phyloP scores from a whole-genome alignment of 2,329 filamentous ascomycete species.

The Aspergillus intermedius region DNA sequence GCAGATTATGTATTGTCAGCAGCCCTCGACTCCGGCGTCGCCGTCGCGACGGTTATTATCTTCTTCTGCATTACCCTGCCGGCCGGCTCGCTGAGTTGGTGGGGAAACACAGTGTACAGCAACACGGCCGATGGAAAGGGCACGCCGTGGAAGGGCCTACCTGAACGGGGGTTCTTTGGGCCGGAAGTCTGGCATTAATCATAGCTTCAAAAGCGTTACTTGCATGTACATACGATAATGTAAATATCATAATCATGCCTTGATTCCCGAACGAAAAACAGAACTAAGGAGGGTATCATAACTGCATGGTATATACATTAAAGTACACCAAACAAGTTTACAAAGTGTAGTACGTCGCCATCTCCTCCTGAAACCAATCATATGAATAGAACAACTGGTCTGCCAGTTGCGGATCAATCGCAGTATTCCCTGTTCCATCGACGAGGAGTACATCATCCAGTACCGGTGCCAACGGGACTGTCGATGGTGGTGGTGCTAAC shows the following conservation, averaged over 20 bases:
- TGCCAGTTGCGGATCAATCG: conserved; percentile 31
- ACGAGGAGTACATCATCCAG: conserved; percentile 31
- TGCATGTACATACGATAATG: background rate
- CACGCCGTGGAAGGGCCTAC: conserved; percentile 26
- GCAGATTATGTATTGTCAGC: conserved; percentile 37
- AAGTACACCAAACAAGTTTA: conserved; percentile 13
- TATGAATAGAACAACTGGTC: conserved; percentile 34
- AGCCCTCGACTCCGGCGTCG: conserved; percentile 38
- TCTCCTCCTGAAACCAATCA: conserved; percentile 35
- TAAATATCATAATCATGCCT: background rate
- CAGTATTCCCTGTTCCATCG: conserved; percentile 22
- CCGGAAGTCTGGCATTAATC: conserved; percentile 24
- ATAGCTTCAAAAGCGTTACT: too few relatives aligned
- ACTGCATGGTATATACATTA: background rate
- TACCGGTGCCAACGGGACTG: conserved; percentile 26
- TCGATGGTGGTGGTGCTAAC: conserved; percentile 1
- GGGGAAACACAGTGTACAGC: conserved; percentile 36
- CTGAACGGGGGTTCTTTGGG: conserved; percentile 24
- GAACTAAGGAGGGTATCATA: background rate
- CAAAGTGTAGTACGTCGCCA: conserved; percentile 34
- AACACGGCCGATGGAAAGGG: conserved; percentile 38
- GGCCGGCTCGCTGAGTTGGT: conserved; percentile 34
- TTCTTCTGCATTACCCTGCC: conserved; percentile 41
- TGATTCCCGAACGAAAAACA: background rate
- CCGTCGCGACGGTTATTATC: conserved; percentile 38